Base-by-base conservation (phyloP, 2,329 filamentous ascomycete species). In the Rhynchosporium agropyri region DNA sequence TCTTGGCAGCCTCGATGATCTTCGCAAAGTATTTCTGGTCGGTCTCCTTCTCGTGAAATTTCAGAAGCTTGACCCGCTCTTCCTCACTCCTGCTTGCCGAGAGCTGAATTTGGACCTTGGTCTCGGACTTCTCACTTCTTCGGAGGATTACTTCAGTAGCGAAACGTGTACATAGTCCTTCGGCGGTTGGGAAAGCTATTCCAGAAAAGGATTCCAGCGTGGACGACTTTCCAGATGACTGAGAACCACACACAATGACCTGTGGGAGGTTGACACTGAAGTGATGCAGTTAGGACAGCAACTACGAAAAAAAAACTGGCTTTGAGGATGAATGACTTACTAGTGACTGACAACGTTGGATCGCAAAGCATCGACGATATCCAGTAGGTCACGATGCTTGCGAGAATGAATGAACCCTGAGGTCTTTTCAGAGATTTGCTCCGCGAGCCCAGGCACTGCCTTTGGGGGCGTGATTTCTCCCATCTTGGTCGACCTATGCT, bases 301-400 rank as follows among this genome's bases (percentile, higher is more conserved):
- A 20, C 20, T 33, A 50, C 28, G 26, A 6, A 7, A 57, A 56
- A 56, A 43, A 51, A 10, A 29, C 36, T 48, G 46, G 3, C 38
- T 7, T 28, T 10, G 10, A 26, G 48, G 8, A 43, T 31, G 13
- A 15, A n/a, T 20, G 4, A 7, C 61, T 63, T 54, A 59, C 61
- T 63, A 67, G 3, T 70, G 64, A 45, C 62, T 59, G 33, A 67
- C 54, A 3, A 64, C 66, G 29, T 60, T 57, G 46, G 56, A 58
- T 42, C 80, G 80, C n/a, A 85, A 79, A 61, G 79, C 80, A 68
- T 84, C 81, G 60, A 85, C 79, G 62, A 84, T 79, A 64, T 87
- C 81, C 54, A 86, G 76, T 40, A 86, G 78, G 42, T 79, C 80
- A n/a, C 80, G 77, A 74, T 85, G 83, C 69, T 85, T 82, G 63